phyloP scores from a whole-genome alignment of 805 yeast genomes.

The Suhomyces prunicola region DNA sequence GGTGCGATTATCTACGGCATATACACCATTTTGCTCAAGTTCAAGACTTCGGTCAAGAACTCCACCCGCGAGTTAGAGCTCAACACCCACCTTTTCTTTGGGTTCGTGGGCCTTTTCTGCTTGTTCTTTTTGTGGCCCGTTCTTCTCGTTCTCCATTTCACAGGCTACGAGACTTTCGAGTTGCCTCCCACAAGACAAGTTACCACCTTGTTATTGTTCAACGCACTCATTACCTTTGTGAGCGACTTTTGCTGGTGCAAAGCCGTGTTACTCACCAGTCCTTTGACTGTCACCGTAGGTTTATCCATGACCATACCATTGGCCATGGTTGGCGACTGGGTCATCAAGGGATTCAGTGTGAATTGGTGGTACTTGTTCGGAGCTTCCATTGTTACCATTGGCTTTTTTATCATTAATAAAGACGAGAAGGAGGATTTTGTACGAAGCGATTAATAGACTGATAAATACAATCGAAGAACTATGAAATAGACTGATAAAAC shows the following conservation, averaged over 20 bases:
- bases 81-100: conserved; percentile 86
- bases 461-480: too few species aligned
- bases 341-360: conserved; percentile 63
- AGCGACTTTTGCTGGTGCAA: conserved; percentile 96
- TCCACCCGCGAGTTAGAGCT: conserved; percentile 65
- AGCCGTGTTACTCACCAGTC: conserved; percentile 90
- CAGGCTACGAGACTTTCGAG: conserved; percentile 68
- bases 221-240: conserved; percentile 75
- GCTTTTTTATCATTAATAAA: conserved; percentile 79
- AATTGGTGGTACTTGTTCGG: conserved; percentile 69
- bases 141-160: conserved; percentile 57
- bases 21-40: conserved; percentile 81
- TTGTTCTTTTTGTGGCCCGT: conserved; percentile 79
- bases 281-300: conserved; percentile 94
- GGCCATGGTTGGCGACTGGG: conserved; percentile 87
- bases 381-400: conserved; percentile 73
- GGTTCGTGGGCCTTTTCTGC: conserved; percentile 89
- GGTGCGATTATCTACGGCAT: conserved; percentile 92
- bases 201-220: conserved; percentile 52
- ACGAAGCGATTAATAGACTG: background rate
- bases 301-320: conserved; percentile 89
- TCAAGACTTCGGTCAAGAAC: conserved; percentile 46
- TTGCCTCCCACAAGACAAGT: conserved; percentile 58
- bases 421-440: conserved; percentile 66
- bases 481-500: too few species aligned